Evolutionary conservation across 2,329 filamentous ascomycete genomes (phyloP).

Genomic region (Fusarium sp.): DNA sequence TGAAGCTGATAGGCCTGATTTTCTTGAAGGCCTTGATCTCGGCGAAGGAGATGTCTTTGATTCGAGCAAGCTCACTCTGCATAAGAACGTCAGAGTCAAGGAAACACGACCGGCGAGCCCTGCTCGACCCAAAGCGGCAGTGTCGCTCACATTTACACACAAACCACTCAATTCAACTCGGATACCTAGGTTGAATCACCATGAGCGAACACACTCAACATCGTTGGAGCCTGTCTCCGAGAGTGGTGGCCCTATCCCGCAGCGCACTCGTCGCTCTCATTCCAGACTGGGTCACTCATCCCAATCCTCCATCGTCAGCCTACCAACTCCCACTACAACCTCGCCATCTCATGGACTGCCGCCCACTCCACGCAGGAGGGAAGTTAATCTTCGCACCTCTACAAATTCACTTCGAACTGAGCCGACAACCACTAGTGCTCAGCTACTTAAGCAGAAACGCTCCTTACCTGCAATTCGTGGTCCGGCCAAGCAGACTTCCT

Average conservation of each 20-base stretch:
- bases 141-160: conserved; percentile 91
- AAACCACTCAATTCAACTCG: conserved; percentile 71
- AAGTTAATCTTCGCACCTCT: conserved; percentile 64
- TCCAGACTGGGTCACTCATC: conserved; percentile 74
- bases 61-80: conserved; percentile 80
- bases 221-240: conserved; percentile 94
- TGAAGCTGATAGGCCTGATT: conserved; percentile 72
- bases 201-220: conserved; percentile 73
- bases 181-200: conserved; percentile 78
- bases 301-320: conserved; percentile 72
- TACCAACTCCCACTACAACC: conserved; percentile 67
- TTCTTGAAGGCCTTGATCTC: conserved; percentile 86
- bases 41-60: conserved; percentile 84
- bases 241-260: conserved; percentile 75
- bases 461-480: conserved; percentile 68
- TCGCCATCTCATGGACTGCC: conserved; percentile 62
- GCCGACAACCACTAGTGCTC: conserved; percentile 70
- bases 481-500: conserved; percentile 57
- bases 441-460: conserved; percentile 70
- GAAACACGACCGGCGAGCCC: conserved; percentile 74
- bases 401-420: conserved; percentile 63
- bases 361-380: conserved; percentile 68
- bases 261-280: conserved; percentile 66
- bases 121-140: conserved; percentile 74
- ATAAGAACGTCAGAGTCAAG: conserved; percentile 92